phyloP scores from a whole-genome alignment of 2,329 filamentous ascomycete species.

The Xylaria sp. region DNA sequence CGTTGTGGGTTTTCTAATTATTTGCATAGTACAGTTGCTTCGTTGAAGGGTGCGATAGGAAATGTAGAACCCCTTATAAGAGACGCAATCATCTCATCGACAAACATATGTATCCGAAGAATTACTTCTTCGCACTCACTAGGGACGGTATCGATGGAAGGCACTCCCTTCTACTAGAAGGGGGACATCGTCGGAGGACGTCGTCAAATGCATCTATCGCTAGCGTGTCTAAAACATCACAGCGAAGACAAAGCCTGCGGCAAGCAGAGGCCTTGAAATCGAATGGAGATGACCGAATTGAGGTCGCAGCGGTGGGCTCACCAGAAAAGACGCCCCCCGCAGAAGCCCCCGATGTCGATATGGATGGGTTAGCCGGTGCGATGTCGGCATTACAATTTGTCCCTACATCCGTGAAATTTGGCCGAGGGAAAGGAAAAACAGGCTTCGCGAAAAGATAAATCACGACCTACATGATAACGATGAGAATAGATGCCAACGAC shows the following conservation, averaged over 20 bases:
- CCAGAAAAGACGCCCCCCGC: conserved; percentile 29
- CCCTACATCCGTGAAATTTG: conserved; percentile 74
- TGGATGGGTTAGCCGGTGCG: conserved; percentile 72
- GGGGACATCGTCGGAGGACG: conserved; percentile 59
- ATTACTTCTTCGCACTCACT: conserved; percentile 89
- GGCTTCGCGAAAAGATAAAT: conserved; percentile 63
- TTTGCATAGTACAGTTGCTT: conserved; percentile 81
- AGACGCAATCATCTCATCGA: conserved; percentile 89
- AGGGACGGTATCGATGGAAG: conserved; percentile 90
- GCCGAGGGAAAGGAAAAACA: conserved; percentile 63
- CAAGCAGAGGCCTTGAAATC: conserved; percentile 38
- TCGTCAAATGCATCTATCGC: conserved; percentile 56
- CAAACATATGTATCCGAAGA: conserved; percentile 90
- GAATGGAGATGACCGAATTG: conserved; percentile 28
- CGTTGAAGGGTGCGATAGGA: conserved; percentile 85
- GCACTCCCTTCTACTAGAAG: conserved; percentile 78
- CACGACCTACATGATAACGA: conserved; percentile 14
- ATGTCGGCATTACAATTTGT: conserved; percentile 80
- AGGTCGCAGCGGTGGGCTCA: conserved; percentile 17
- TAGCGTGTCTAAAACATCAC: conserved; percentile 42
- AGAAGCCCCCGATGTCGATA: conserved; percentile 59
- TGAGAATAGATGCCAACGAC: conserved; percentile 23
- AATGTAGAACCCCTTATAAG: conserved; percentile 86
- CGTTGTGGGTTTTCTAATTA: conserved; percentile 23
- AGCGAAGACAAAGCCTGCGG: conserved; percentile 48